Conservation (phyloP, 2,329 filamentous ascomycete genomes). For the Pseudonectria buxi region DNA sequence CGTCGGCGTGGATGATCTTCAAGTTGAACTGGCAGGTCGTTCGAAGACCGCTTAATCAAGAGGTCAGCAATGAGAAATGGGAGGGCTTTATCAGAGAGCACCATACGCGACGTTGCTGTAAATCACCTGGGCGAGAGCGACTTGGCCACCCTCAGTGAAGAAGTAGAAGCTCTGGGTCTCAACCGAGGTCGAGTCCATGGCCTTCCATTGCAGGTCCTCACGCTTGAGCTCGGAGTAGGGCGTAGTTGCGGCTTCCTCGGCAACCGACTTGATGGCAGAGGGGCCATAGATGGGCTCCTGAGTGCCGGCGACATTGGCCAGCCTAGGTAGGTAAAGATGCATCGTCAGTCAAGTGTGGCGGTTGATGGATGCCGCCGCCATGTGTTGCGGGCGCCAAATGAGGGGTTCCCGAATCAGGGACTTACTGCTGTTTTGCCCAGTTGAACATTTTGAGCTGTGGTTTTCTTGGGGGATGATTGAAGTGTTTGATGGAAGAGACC, state of each 20-base stretch:
- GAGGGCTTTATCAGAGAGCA: background rate
- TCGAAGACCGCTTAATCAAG: conserved; percentile 64
- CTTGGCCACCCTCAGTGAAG: conserved; percentile 66
- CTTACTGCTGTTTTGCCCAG: conserved; percentile 90
- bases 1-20: conserved; percentile 79
- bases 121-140: conserved; percentile 83
- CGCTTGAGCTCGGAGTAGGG: conserved; percentile 75
- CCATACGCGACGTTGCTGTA: conserved; percentile 94
- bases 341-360: conserved; percentile 13
- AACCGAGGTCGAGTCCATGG: conserved; percentile 76
- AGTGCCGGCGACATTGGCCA: conserved; percentile 82
- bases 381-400: too few relatives aligned
- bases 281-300: conserved; percentile 95
- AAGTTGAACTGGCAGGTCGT: conserved; percentile 90
- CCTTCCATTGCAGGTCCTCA: conserved; percentile 76
- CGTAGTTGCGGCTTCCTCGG: conserved; percentile 68
- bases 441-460: conserved; percentile 63
- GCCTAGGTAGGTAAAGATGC: conserved; percentile 32
- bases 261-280: conserved; percentile 77
- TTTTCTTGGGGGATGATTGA: background rate
- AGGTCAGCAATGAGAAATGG: conserved; percentile 10
- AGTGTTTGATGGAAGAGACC: background rate
- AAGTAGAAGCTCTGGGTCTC: conserved; percentile 96
- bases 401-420: background rate
- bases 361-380: too few relatives aligned